Evolutionary conservation across 225 moss, liverwort and hornwort genomes (phyloP), one percentile per base, ranked within the genome.

Genomic region (Thuidium tamariscinum): DNA sequence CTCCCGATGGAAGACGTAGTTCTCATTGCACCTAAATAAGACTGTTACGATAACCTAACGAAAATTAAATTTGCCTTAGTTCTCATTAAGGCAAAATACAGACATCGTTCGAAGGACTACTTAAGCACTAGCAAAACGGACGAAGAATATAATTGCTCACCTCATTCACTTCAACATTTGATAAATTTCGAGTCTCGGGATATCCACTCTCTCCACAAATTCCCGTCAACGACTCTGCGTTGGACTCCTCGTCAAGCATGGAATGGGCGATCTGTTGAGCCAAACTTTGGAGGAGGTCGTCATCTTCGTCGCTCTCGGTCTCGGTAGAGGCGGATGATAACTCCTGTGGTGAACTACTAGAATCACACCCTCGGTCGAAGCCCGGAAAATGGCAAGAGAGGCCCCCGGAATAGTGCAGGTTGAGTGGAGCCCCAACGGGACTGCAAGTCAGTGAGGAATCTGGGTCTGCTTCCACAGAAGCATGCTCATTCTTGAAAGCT

Each of bases 231-330:
- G 29, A 25, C 16, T 54, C 83, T 5, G n/a, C 48, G 48, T 46
- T 88, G 9, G 76, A 88, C 87, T 95, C 97, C 17, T 97, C 95
- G 21, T 95, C 94, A 37, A 97, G 89, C 94, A 93, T 95, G 17
- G 94, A 95, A 49, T 93, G 95, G 13, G 96, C 97, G 36, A 97
- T 96, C 70, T 95, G 95, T 51, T 96, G 95, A 16, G 96, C 97
- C 61, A 97, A 82, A 52, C 94, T 94, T 30, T 95, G 95, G 5
- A 97, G 94, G 16, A 92, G 91, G 42, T 97, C 96, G 2, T 95
- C 95, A 9, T 97, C 96, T 49, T 95, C 97, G 23, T 96, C 96
- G 46, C 97, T 97, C 74, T 97, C 97, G 3, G 96, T 95, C 76
- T 94, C 96, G 1, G 95, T 95, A 16, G 91, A 91, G n/a, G 92